These are phyloP conservation scores for thale cress (Arabidopsis thaliana) DNA, from an alignment of 345 rosid species.

Conservation along the genomic window TAIR10.1 NC_003071.7:15192001-15192500, in stretches of 20 bases:
- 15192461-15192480: slow-evolving; percentile 8
- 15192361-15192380: slow-evolving; percentile 4
- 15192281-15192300: not conserved
- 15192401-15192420: not conserved
- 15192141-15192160: not conserved
- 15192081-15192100: not conserved
- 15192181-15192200: not conserved
- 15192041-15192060: not conserved
- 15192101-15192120: not conserved
- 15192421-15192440: not conserved
- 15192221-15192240: not conserved
- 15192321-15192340: not conserved
- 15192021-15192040: no score
- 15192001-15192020: slow-evolving; percentile 1
- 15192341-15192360: slow-evolving; percentile 11
- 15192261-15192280: not conserved
- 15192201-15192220: not conserved
- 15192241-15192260: not conserved
- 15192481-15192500: slow-evolving; percentile 6
- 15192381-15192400: slow-evolving; percentile 31
- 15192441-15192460: slow-evolving; percentile 29
- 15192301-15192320: no score
- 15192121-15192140: not conserved
- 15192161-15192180: not conserved
- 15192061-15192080: not conserved